Evolutionary conservation across 257 asterid species (phyloP), one percentile per base, ranked within the genome.

Genomic region (Gentiana macrophylla): DNA sequence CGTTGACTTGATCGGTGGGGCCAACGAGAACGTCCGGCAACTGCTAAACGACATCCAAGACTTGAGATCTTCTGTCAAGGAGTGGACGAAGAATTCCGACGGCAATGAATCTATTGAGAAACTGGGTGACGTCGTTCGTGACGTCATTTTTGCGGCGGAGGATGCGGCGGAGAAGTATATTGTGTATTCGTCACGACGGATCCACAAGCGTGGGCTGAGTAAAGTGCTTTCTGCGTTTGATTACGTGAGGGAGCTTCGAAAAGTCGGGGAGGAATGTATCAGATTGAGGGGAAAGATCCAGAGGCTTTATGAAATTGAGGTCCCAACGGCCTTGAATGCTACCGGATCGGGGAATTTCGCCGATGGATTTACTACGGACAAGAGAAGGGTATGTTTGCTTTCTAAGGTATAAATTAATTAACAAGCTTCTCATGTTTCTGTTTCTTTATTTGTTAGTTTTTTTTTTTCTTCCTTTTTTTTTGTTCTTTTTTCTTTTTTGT

Each of bases 91-190:
- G 0, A 35, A 37, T 6, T 41, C 50, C 4, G 43, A 57, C 11
- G 62, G 43, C 34, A 38, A 8, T 38, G 44, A 38, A 38, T 41
- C n/a, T 44, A 13, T 57, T 36, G 52, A 57, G 43, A 46, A 35
- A 35, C 43, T 57, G 37, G 62, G 51, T 1, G 33, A 57, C 37
- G 37, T 12, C 32, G 37, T 57, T 13, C 6, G 62, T 6, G 52
- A 46, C 8, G 62, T 57, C 37, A 33, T 71, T 0, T 47, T 65
- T 33, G 67, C 62, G 1, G 78, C 64, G 0, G 78, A 75, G 33
- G 74, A 71, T 52, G 60, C 63, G 41, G 50, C 71, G 46, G 77
- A 71, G 53, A 24, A 37, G 2, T 64, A 70, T 48, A 35, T 76
- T 11, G 52, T 64, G 12, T 47, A 57, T 6, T 55, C 64, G 0